Evolutionary conservation across 257 asterid genomes (phyloP).

Genomic region (Nicotiana attenuata): DNA sequence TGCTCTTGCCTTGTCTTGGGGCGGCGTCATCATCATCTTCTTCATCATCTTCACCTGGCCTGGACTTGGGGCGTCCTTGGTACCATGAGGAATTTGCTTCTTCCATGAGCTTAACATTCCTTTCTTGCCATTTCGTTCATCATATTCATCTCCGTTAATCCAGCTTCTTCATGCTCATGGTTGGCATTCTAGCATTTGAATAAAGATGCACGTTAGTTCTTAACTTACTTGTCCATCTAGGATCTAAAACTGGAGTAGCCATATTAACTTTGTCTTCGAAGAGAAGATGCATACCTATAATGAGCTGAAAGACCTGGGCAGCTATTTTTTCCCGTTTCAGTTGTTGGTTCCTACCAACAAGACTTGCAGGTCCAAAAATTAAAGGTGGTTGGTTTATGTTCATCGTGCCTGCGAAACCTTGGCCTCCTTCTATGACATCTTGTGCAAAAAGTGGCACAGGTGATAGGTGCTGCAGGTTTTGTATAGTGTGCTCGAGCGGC

Average conservation of each 20-base stretch:
- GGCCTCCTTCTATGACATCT: slow-evolving; percentile 87
- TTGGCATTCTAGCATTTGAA: slow-evolving; percentile 53
- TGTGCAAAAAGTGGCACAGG: slow-evolving; percentile 98
- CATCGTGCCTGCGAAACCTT: slow-evolving; percentile 59
- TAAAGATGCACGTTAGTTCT: background rate
- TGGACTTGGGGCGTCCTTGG: slow-evolving; percentile 37
- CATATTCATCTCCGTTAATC: slow-evolving; percentile 90
- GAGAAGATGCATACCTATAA: slow-evolving; percentile 44
- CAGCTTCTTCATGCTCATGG: slow-evolving; percentile 99
- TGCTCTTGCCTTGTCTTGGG: slow-evolving; percentile 82
- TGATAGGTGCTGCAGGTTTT: slow-evolving; percentile 77
- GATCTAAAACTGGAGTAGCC: background rate
- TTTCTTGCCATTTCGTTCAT: slow-evolving; percentile 96
- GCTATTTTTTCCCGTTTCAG: slow-evolving; percentile 83
- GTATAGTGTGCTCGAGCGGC: slow-evolving; percentile 59
- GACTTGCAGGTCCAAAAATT: slow-evolving; percentile 95
- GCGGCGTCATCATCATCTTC: slow-evolving; percentile 82
- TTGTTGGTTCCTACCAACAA: slow-evolving; percentile 61
- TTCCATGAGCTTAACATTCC: slow-evolving; percentile 60
- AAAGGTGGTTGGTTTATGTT: slow-evolving; percentile 95
- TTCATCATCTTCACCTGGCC: slow-evolving; percentile 53
- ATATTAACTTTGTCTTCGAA: background rate
- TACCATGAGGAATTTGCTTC: slow-evolving; percentile 95
- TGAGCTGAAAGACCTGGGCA: slow-evolving; percentile 94
- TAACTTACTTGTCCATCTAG: background rate